Base-by-base conservation (phyloP, 768 basidiomycete species). In the Naganishia vaughanmartiniae region DNA sequence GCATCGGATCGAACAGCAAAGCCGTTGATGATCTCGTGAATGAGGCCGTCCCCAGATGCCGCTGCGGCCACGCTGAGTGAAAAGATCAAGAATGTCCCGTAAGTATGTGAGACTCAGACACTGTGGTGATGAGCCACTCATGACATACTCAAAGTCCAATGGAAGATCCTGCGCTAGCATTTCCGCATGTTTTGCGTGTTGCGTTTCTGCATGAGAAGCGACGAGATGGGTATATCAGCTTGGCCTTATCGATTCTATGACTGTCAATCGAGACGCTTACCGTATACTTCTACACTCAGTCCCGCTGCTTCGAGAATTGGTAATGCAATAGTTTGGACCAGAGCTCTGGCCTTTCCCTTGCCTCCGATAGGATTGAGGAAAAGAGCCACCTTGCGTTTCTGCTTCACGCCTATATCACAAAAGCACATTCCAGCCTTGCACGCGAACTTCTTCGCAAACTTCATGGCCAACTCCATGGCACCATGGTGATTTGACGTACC, bases 281-380 rank as follows among this genome's bases (percentile, higher is more conserved):
- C 78, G 63, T 74, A 71, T 2, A 79, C 57, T 11, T 80, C 76
- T 0, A 80, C 73, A 12, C 58, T 53, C 56, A 76, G 77, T 28
- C 80, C 80, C 9, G 79, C 79, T 1, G 80, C 77, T 60, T 80
- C 72, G 5, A 81, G 57, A 14, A 82, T 75, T 12, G 81, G 81
- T 54, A 79, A 31, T 7, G 79, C 78, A 0, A 72, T 70, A n/a
- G 75, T 69, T 30, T 75, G 74, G 21, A 78, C 76, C 0, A 78
- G 73, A 9, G 60, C 68, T 46, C 68, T 74, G 4, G 76, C 76
- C 58, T 81, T 81, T 1, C 80, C 80, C 54, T 81, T 82, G 0
- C 81, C 81, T 57, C 81, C 80, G 7, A 81, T 73, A 28, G 81
- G 81, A 66, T 82, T 82, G 67, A 81, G 76, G 2, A 82, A 63